A percentile compares a stretch with the other conserved stretches of the same genome.
phyloP scores from a whole-genome alignment of 2,329 filamentous ascomycete genomes.

The Colletotrichum echinochloae region DNA sequence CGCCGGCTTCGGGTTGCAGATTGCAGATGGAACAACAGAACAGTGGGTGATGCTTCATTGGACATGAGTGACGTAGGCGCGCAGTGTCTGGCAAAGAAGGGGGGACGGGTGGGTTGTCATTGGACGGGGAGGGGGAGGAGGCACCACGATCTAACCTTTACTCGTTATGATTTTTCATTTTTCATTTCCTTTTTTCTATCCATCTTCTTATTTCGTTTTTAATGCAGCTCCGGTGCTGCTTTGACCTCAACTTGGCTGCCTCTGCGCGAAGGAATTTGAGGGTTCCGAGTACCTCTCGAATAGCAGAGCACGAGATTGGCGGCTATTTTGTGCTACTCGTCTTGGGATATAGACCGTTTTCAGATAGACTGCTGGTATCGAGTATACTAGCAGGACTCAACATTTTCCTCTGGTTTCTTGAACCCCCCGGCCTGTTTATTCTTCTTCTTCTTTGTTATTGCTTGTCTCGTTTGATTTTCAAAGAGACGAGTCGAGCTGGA shows the following conservation, averaged over 20 bases:
- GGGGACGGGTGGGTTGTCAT: background rate
- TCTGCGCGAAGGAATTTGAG: background rate
- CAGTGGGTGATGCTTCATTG: conserved; percentile 28
- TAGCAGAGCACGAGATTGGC: background rate
- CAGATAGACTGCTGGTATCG: background rate
- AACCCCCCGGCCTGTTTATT: too few relatives aligned
- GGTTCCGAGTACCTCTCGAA: background rate
- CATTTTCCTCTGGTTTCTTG: background rate
- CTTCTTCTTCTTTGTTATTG: too few relatives aligned
- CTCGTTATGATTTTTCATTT: background rate
- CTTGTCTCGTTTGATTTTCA: too few relatives aligned
- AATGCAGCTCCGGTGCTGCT: background rate
- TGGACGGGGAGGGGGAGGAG: too few relatives aligned
- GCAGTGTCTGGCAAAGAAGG: background rate
- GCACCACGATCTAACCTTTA: conserved; percentile 16
- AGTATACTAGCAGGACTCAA: background rate
- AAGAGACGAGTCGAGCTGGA: background rate
- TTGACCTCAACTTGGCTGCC: background rate
- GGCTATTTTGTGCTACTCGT: background rate
- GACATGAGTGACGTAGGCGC: conserved; percentile 12
- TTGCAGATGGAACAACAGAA: too few relatives aligned
- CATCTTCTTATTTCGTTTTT: conserved; percentile 19
- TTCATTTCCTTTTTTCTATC: conserved; percentile 11
- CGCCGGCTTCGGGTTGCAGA: conserved; percentile 15
- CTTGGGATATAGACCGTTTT: background rate